phyloP scores from a whole-genome alignment of 2,329 filamentous ascomycete species.

The Eutypa lata region DNA sequence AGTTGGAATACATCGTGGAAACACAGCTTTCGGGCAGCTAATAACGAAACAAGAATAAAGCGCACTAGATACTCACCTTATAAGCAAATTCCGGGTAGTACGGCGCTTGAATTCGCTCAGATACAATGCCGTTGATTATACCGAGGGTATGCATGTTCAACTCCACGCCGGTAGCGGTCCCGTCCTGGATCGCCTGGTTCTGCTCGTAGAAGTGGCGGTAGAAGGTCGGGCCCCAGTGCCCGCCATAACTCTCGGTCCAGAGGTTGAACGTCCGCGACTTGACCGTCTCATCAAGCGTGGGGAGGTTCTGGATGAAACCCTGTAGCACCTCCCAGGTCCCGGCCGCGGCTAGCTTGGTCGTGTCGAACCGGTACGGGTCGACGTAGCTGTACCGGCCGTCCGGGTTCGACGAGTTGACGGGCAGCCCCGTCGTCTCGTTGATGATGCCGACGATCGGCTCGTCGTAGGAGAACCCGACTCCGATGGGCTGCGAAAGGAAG shows the following conservation, averaged over 20 bases:
- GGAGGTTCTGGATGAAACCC: constrained; percentile 23
- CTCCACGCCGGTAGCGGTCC: constrained; percentile 42
- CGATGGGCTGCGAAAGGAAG: constrained; percentile 26
- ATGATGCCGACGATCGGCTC: constrained; percentile 22
- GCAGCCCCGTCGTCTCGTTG: constrained; percentile 21
- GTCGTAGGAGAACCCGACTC: constrained; percentile 27
- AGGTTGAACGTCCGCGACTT: constrained; percentile 54
- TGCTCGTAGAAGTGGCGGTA: constrained; percentile 56
- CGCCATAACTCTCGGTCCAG: constrained; percentile 54
- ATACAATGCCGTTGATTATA: constrained; percentile 56
- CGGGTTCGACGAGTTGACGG: constrained; percentile 20
- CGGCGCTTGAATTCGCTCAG: constrained; percentile 44
- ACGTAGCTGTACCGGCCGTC: constrained; percentile 27
- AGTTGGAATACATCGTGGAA: too few relatives aligned
- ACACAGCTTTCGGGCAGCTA: too few relatives aligned
- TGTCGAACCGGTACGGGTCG: constrained; percentile 23
- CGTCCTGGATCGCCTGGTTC: constrained; percentile 51
- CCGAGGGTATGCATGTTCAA: constrained; percentile 53
- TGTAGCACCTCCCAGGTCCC: constrained; percentile 29
- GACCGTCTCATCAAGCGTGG: constrained; percentile 40
- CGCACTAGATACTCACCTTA: not conserved
- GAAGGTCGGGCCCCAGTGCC: constrained; percentile 40
- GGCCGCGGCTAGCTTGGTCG: constrained; percentile 23
- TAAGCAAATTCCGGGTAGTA: constrained; percentile 38
- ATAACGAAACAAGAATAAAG: too few relatives aligned